These are phyloP conservation scores for Diversispora eburnea DNA, from an alignment of 192 early-diverging fungal genomes.

Conservation along the genomic window DNA sequence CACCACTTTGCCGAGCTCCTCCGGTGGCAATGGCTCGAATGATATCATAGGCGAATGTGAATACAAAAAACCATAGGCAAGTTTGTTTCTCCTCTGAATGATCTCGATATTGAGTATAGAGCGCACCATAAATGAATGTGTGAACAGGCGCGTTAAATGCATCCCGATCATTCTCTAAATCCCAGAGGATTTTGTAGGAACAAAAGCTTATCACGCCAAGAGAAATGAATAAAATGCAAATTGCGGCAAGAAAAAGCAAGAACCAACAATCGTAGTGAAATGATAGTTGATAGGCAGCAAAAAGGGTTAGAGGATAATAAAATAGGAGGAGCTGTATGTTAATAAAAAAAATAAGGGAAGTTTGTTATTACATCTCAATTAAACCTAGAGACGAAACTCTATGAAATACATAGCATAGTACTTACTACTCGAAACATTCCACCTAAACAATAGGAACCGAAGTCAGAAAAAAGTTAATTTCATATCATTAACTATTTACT, in stretches of 20 bases:
- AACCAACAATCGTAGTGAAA: constrained; percentile 11
- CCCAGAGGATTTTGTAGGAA: not conserved
- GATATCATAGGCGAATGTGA: constrained; percentile 1
- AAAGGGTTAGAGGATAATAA: constrained; percentile 20
- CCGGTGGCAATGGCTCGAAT: constrained; percentile 14
- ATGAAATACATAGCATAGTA: too few species aligned
- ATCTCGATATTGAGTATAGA: constrained; percentile 19
- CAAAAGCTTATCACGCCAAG: constrained; percentile 6
- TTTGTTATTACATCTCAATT: not conserved
- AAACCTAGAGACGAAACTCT: not conserved
- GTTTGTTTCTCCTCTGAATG: not conserved
- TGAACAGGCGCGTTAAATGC: not conserved
- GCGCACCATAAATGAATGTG: not conserved
- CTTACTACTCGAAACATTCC: constrained; percentile 18
- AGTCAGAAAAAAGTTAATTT: not conserved
- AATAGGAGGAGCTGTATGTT: constrained; percentile 17
- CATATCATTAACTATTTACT: too few species aligned
- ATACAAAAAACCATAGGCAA: constrained; percentile 14
- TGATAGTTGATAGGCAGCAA: constrained; percentile 2
- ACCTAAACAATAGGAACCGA: not conserved
- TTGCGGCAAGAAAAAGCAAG: constrained; percentile 1
- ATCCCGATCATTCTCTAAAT: not conserved
- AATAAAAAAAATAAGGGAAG: not conserved
- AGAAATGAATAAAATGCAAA: constrained; percentile 8
- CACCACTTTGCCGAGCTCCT: not conserved